These are phyloP conservation scores for Hymenoscyphus linearis DNA, from an alignment of 2,329 filamentous ascomycete species.

Conservation along the genomic window DNA sequence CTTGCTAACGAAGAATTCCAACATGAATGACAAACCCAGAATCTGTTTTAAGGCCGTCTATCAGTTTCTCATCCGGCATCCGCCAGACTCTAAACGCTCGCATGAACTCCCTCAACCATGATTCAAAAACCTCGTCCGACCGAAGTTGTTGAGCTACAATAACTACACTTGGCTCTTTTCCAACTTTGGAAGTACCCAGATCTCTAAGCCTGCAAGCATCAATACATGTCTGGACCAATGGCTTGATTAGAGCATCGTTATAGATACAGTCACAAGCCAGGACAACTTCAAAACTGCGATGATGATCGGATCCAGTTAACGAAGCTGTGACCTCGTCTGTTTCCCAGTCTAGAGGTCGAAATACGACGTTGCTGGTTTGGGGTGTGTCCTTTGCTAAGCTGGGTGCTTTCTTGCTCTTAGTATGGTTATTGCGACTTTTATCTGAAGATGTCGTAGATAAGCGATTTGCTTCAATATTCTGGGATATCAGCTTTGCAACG, in stretches of 20 bases:
- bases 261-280: slow-evolving; percentile 93
- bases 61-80: slow-evolving; percentile 59
- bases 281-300: slow-evolving; percentile 60
- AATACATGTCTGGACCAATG: slow-evolving; percentile 75
- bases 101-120: slow-evolving; percentile 69
- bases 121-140: slow-evolving; percentile 76
- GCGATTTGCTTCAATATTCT: slow-evolving; percentile 54
- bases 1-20: slow-evolving; percentile 51
- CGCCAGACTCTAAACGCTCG: slow-evolving; percentile 69
- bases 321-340: slow-evolving; percentile 47
- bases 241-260: slow-evolving; percentile 78
- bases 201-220: slow-evolving; percentile 62
- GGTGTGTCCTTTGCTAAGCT: background rate
- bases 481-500: slow-evolving; percentile 67
- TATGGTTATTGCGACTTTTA: slow-evolving; percentile 19
- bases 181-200: slow-evolving; percentile 10
- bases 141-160: slow-evolving; percentile 86
- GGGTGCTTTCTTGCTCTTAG: slow-evolving; percentile 21
- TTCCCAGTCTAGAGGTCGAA: slow-evolving; percentile 79
- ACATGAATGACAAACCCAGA: slow-evolving; percentile 81
- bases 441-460: slow-evolving; percentile 10
- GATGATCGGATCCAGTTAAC: slow-evolving; percentile 22
- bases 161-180: slow-evolving; percentile 56
- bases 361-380: slow-evolving; percentile 41
- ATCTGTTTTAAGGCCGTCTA: slow-evolving; percentile 50